A percentile compares a stretch with the other conserved stretches of the same genome.
Evolutionary conservation across 192 early-diverging fungal species (phyloP).

Genomic region (Mortierella claussenii): DNA sequence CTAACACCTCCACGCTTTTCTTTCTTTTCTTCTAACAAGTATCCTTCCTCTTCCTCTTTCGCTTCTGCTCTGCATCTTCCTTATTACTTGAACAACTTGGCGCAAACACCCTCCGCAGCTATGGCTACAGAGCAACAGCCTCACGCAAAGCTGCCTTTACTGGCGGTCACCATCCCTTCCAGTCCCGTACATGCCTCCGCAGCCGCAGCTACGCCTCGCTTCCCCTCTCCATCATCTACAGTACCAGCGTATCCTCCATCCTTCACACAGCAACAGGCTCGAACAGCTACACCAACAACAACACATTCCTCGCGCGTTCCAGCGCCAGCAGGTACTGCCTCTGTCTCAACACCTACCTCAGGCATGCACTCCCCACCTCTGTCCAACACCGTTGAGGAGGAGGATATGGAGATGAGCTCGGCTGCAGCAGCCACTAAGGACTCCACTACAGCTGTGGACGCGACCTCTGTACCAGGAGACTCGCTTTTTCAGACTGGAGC

Average conservation of each 20-base stretch:
- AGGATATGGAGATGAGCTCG: constrained; percentile 12
- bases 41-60: neutral
- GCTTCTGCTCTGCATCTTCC: neutral
- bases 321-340: neutral
- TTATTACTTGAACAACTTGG: no score
- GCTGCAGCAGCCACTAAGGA: neutral
- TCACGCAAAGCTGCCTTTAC: constrained; percentile 5
- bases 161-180: constrained; percentile 18
- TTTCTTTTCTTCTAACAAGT: neutral
- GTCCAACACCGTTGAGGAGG: constrained; percentile 22
- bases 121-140: constrained; percentile 18
- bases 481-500: no score
- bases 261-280: neutral
- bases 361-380: constrained; percentile 48
- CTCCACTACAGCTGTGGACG: neutral
- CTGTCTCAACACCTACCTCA: constrained; percentile 23
- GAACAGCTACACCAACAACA: neutral
- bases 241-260: neutral
- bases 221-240: neutral
- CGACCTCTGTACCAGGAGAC: neutral
- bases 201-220: neutral
- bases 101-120: no score
- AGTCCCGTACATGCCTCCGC: neutral
- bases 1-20: neutral
- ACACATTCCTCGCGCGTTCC: neutral